Percentiles rank a stretch among this genome's conserved stretches.
Conservation (phyloP, 2,329 filamentous ascomycete genomes). For the Penicillium brasilianum region DNA sequence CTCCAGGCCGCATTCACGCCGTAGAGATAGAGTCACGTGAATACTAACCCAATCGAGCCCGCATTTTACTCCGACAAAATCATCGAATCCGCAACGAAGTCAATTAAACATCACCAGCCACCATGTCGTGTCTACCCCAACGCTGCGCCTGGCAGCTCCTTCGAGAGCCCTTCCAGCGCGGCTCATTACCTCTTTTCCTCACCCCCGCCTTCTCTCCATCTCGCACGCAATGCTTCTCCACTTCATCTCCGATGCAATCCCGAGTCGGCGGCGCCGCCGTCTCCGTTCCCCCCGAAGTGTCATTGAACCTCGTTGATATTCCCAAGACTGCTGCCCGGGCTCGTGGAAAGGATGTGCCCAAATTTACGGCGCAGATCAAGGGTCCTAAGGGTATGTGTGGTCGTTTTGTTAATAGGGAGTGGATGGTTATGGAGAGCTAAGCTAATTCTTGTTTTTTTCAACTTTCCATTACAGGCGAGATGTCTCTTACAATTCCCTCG, state of each 20-base stretch:
- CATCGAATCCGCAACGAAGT: conserved; percentile 34
- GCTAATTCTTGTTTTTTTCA: conserved; percentile 18
- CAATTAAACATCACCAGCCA: conserved; percentile 30
- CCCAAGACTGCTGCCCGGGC: conserved; percentile 63
- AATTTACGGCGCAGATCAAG: conserved; percentile 71
- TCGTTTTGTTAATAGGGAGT: not conserved
- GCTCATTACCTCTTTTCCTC: conserved; percentile 72
- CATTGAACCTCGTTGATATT: conserved; percentile 70
- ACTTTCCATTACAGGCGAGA: conserved; percentile 60
- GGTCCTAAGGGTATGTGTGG: conserved; percentile 73
- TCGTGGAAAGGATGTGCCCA: conserved; percentile 65
- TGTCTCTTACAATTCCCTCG: conserved; percentile 77
- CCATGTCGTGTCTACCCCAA: conserved; percentile 69
- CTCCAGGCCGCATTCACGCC: not conserved
- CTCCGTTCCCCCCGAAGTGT: conserved; percentile 82
- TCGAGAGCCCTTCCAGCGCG: conserved; percentile 51
- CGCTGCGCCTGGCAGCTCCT: conserved; percentile 65
- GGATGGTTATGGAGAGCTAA: not conserved
- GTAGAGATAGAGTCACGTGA: conserved; percentile 24
- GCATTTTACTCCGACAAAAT: conserved; percentile 39
- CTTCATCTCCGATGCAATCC: conserved; percentile 68
- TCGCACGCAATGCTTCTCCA: conserved; percentile 69
- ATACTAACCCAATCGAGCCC: conserved; percentile 24
- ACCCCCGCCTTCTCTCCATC: conserved; percentile 68
- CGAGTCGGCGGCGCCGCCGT: conserved; percentile 86